phyloP scores from a whole-genome alignment of 1,284 basidiomycete genomes.

The Cryptococcus neoformans region DNA sequence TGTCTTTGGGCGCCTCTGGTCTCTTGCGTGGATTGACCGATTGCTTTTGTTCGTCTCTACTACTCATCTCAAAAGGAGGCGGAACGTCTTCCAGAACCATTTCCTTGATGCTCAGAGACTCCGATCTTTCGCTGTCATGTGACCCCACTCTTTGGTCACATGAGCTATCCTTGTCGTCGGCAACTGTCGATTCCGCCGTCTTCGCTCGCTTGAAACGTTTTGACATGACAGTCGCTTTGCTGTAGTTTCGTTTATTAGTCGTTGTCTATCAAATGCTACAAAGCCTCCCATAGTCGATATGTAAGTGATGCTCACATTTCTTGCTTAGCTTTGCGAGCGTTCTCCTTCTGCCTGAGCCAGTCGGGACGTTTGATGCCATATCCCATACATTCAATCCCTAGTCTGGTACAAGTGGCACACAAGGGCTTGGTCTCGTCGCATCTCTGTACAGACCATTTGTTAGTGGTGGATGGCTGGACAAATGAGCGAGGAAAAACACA shows the following conservation, averaged over 20 bases:
- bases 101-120: too few relatives aligned
- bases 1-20: too few relatives aligned
- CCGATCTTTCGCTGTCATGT: too few relatives aligned
- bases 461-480: not conserved
- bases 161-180: not conserved
- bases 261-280: not conserved
- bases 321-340: not conserved
- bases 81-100: too few relatives aligned
- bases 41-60: too few relatives aligned
- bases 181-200: not conserved
- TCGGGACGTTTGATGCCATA: slow-evolving; percentile 5
- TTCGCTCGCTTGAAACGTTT: not conserved
- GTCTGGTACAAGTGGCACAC: slow-evolving; percentile 4
- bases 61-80: too few relatives aligned
- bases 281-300: not conserved
- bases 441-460: not conserved
- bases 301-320: slow-evolving; percentile 1
- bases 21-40: too few relatives aligned
- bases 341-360: slow-evolving; percentile 6
- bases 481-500: not conserved
- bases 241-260: not conserved
- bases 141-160: too few relatives aligned
- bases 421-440: slow-evolving; percentile 7
- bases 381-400: slow-evolving; percentile 8
- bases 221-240: not conserved